These are phyloP conservation scores for Phytophthora boehmeriae DNA, from an alignment of 352 stramenopile genomes.

Conservation along the genomic window DNA sequence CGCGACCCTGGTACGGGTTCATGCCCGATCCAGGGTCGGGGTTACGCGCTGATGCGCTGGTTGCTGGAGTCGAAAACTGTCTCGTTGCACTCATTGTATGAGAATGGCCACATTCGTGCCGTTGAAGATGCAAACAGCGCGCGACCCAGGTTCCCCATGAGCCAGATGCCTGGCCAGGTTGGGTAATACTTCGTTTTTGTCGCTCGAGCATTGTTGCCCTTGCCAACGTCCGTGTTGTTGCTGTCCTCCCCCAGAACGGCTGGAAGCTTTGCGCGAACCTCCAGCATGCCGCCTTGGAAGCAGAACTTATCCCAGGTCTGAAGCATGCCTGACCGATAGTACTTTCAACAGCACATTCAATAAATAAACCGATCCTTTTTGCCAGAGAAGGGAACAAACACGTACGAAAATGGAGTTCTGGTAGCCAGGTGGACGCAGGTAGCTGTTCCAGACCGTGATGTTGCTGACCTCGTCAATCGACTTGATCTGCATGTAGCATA, in stretches of 20 bases:
- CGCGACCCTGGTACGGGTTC: conserved; percentile 87
- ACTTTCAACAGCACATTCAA: conserved; percentile 37
- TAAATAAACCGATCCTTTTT: not conserved
- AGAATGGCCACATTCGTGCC: conserved; percentile 96
- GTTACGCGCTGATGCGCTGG: conserved; percentile 87
- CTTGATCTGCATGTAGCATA: conserved; percentile 71
- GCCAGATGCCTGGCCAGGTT: conserved; percentile 95
- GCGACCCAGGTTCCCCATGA: conserved; percentile 95
- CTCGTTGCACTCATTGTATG: conserved; percentile 92
- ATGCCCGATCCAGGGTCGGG: conserved; percentile 90
- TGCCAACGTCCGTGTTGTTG: conserved; percentile 59
- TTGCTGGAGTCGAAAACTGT: conserved; percentile 80
- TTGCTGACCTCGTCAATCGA: conserved; percentile 55
- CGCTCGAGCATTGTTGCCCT: conserved; percentile 73
- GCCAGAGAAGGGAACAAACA: conserved; percentile 10
- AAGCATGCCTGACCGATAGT: conserved; percentile 87
- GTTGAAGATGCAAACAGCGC: conserved; percentile 94
- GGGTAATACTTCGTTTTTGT: conserved; percentile 53
- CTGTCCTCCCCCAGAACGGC: conserved; percentile 73
- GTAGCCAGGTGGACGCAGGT: conserved; percentile 53
- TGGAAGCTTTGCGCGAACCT: conserved; percentile 92
- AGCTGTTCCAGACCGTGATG: conserved; percentile 77
- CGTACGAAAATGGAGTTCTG: conserved; percentile 58
- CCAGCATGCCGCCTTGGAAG: conserved; percentile 92
- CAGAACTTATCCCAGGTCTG: conserved; percentile 96